Evolutionary conservation across 1,284 basidiomycete species (phyloP).

Genomic region (Pseudozyma thailandica): DNA sequence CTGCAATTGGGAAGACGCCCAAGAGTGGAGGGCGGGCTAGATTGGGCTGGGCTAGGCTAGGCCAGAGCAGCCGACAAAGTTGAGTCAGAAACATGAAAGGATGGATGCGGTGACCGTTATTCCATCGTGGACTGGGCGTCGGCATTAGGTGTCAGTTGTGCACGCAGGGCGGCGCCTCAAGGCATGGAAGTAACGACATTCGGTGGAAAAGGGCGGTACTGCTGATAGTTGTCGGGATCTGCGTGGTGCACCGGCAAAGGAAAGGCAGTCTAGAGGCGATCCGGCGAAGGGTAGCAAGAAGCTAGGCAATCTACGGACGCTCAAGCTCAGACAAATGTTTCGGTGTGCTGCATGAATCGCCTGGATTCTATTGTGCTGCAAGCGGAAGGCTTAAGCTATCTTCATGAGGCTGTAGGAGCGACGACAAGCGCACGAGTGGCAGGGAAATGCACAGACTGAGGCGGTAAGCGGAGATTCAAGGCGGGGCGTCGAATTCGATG

Average conservation of each 20-base stretch:
- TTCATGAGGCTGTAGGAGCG: neutral
- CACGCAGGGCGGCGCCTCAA: constrained; percentile 3
- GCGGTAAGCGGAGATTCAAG: constrained; percentile 16
- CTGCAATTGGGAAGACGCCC: neutral
- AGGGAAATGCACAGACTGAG: neutral
- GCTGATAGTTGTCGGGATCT: constrained; percentile 17
- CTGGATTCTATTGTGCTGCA: constrained; percentile 7
- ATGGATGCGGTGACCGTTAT: constrained; percentile 15
- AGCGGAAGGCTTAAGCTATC: constrained; percentile 10
- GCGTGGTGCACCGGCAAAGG: constrained; percentile 12
- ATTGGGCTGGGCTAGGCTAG: neutral
- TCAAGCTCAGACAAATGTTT: constrained; percentile 10
- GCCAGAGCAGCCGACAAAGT: constrained; percentile 1
- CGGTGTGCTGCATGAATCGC: constrained; percentile 1
- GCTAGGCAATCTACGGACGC: neutral
- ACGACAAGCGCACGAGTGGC: neutral
- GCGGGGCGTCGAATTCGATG: constrained; percentile 11
- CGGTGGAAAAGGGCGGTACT: constrained; percentile 3
- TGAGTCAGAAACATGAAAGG: constrained; percentile 7
- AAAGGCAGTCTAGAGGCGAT: neutral
- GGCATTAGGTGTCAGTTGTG: constrained; percentile 6
- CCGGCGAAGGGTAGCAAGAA: neutral
- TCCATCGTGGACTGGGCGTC: constrained; percentile 14
- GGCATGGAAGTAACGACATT: neutral
- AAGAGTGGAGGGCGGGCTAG: neutral